These are phyloP conservation scores for Agastache rugosa DNA, from an alignment of 257 asterid genomes.

Conservation along the genomic window DNA sequence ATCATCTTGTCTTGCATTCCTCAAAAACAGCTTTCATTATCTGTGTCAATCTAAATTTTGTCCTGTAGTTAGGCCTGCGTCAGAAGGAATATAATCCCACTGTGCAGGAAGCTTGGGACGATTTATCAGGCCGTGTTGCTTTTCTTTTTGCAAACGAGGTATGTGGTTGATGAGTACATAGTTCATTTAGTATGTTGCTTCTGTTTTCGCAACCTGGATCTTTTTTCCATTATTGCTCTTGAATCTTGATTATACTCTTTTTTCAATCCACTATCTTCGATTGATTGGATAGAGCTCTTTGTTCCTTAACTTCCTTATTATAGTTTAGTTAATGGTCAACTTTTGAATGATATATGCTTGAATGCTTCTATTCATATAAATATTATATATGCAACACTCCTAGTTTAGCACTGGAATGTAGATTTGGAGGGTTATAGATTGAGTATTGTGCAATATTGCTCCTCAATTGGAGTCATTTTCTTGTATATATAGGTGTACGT, in stretches of 20 bases:
- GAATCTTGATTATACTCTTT: not conserved
- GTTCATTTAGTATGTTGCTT: conserved; percentile 5
- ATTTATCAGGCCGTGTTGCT: conserved; percentile 67
- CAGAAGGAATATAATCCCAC: conserved; percentile 68
- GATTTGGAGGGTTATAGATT: conserved; percentile 1
- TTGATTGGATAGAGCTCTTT: conserved; percentile 6
- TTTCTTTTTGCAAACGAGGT: conserved; percentile 82
- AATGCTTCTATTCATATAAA: not conserved
- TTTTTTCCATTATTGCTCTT: not conserved
- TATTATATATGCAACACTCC: not conserved
- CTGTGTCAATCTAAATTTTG: conserved; percentile 19
- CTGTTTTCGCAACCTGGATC: not conserved
- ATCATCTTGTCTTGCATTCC: conserved; percentile 7
- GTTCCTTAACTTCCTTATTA: not conserved
- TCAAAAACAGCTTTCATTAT: conserved; percentile 23
- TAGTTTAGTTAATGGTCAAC: not conserved
- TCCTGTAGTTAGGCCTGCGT: conserved; percentile 75
- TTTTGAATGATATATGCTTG: not conserved
- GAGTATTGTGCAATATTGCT: not conserved
- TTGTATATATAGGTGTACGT: not conserved
- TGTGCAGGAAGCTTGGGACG: conserved; percentile 75
- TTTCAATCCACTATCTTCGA: not conserved
- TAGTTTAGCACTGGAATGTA: conserved; percentile 16
- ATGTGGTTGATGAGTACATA: conserved; percentile 34
- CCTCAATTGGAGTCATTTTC: not conserved